Evolutionary conservation across 805 yeast species (phyloP).

Genomic region (Cyberlindnera sargentensis): DNA sequence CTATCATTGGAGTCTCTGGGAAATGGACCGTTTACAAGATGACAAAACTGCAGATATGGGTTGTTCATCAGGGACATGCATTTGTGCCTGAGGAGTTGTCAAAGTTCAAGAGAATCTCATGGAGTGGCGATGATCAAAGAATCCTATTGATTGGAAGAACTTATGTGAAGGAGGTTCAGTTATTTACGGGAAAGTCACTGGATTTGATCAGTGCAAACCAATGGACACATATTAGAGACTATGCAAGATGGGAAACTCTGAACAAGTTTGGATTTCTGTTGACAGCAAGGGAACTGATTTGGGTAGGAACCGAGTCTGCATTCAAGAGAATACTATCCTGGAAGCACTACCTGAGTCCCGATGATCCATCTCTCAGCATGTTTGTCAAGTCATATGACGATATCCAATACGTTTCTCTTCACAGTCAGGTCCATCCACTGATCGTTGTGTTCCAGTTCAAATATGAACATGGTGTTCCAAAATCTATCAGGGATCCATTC

Average conservation of each 20-base stretch:
- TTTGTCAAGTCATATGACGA: constrained; percentile 22
- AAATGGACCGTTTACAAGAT: constrained; percentile 29
- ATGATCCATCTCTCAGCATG: constrained; percentile 47
- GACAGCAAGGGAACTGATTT: constrained; percentile 59
- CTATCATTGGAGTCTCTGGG: constrained; percentile 44
- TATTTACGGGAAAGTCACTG: constrained; percentile 21
- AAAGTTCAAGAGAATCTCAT: constrained; percentile 42
- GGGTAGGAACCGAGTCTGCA: constrained; percentile 34
- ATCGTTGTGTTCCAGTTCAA: constrained; percentile 30
- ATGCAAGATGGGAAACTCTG: constrained; percentile 23
- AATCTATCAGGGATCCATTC: constrained; percentile 32
- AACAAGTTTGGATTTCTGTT: constrained; percentile 41
- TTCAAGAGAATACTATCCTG: constrained; percentile 54
- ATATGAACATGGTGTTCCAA: constrained; percentile 27
- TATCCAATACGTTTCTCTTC: constrained; percentile 17
- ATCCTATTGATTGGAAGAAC: constrained; percentile 37
- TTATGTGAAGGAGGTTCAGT: constrained; percentile 29
- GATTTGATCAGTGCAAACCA: constrained; percentile 26
- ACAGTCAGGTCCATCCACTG: constrained; percentile 28
- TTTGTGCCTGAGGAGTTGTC: constrained; percentile 46
- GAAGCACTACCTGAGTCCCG: constrained; percentile 57
- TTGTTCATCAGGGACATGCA: constrained; percentile 11
- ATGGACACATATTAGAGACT: constrained; percentile 34
- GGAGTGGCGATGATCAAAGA: constrained; percentile 31
- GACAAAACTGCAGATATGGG: not conserved